A percentile compares a stretch with the other conserved stretches of the same genome.
phyloP scores from a whole-genome alignment of 2,329 filamentous ascomycete genomes.

The Thermothelomyces thermophilus region DNA sequence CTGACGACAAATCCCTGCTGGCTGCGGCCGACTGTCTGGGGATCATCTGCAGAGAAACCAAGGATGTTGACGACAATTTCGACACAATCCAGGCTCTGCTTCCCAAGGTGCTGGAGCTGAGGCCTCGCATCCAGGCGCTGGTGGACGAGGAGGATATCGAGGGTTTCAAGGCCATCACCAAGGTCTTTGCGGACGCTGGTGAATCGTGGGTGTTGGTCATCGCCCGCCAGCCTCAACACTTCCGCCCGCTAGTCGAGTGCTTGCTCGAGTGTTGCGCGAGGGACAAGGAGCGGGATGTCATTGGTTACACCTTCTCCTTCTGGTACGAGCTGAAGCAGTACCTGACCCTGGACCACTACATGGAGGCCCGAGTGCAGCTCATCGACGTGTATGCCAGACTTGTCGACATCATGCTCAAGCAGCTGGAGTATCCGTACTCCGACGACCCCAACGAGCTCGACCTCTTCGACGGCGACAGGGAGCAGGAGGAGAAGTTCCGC shows the following conservation, averaged over 20 bases:
- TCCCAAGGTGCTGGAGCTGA: conserved; percentile 69
- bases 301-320: conserved; percentile 90
- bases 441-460: conserved; percentile 70
- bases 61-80: conserved; percentile 86
- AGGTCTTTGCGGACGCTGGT: conserved; percentile 86
- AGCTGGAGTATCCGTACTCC: conserved; percentile 77
- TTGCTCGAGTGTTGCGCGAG: conserved; percentile 86
- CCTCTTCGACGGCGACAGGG: conserved; percentile 90
- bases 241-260: conserved; percentile 78
- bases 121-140: conserved; percentile 66
- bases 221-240: conserved; percentile 73
- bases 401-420: conserved; percentile 86
- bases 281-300: conserved; percentile 84
- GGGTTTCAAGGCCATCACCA: conserved; percentile 78
- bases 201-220: conserved; percentile 93
- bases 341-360: conserved; percentile 83
- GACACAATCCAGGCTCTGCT: conserved; percentile 76
- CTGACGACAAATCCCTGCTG: conserved; percentile 71
- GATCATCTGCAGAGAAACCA: conserved; percentile 83
- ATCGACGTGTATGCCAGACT: conserved; percentile 80
- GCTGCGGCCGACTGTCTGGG: conserved; percentile 89
- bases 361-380: conserved; percentile 68
- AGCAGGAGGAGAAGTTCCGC: conserved; percentile 93
- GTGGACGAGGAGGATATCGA: conserved; percentile 79
- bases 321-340: conserved; percentile 99